Base-by-base conservation (phyloP, 176 grass and related monocot genomes). In the Eleusine indica region DNA sequence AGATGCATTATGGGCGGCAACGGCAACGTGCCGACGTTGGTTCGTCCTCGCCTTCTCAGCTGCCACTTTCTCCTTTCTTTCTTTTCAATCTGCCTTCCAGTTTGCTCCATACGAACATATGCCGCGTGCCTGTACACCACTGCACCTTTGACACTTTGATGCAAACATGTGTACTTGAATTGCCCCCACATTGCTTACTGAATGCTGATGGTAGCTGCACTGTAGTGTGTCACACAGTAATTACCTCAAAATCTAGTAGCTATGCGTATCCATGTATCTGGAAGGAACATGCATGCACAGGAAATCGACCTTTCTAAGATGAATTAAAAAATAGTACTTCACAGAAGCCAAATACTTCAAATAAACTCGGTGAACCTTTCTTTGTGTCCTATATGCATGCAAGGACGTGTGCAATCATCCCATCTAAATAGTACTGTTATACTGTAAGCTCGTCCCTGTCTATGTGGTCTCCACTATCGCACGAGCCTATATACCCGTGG, bases 401-500 rank as follows among this genome's bases (percentile, higher is more conserved):
- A 43, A 43, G 37, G n/a, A 61, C 10, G 22, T 49, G 46, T 57
- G 32, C 32, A 35, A 35, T 35, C 32, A 35, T 35, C 32, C 21
- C 21, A 29, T 63, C 38, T 53, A 53, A 53, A 53, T 53, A 17
- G 49, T 53, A 35, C 32, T 35, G 32, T 35, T 35, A 35, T 35
- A 35, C 32, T 35, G 32, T 2, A 35, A 35, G 32, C 32, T 35
- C 32, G 32, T 35, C 49, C 15, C 14, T 17, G 14, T 53, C 15
- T 53, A 54, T 77, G 74, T 77, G 74, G 74, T 60, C 74, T 61
- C 74, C 42, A 42, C 35, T 58, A 35, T 8, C 4, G 57, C 73
- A 60, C 9, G 52, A 76, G 12, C 21, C 74, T 61, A 70, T 43
- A 62, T 43, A 62, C 21, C 74, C 74, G 74, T 74, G 71, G 38